Evolutionary conservation across 441 rosid species (phyloP).

Genomic region (Adansonia gregorii): DNA sequence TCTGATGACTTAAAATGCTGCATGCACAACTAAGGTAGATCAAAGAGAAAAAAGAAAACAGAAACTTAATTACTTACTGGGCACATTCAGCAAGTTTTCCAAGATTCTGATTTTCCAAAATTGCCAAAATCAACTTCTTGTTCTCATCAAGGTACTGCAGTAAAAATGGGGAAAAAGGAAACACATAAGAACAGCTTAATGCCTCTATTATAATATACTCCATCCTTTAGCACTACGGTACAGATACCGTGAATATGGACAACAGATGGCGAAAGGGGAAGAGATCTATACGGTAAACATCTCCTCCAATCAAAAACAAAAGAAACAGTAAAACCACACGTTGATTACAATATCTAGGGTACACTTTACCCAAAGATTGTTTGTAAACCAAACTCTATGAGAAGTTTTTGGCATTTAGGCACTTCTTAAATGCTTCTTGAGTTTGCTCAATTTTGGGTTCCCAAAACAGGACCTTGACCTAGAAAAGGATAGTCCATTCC

Average conservation of each 20-base stretch:
- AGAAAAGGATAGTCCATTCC: not conserved
- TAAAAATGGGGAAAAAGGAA: constrained; percentile 9
- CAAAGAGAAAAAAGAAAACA: not conserved
- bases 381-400: not conserved
- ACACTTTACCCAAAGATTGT: not conserved
- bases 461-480: not conserved
- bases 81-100: constrained; percentile 94
- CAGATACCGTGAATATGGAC: not conserved
- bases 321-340: not conserved
- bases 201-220: not conserved
- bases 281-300: not conserved
- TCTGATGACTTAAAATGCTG: not conserved
- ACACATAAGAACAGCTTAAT: not conserved
- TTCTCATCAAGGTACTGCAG: constrained; percentile 93
- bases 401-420: not conserved
- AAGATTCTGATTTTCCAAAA: constrained; percentile 92
- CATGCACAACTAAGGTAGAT: not conserved
- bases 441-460: constrained; percentile 14
- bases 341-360: not conserved
- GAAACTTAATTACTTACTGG: constrained; percentile 56
- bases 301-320: not conserved
- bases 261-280: not conserved
- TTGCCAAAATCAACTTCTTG: constrained; percentile 86
- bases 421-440: not conserved
- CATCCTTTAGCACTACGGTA: not conserved